Base-by-base conservation (phyloP, 2,329 filamentous ascomycete species). In the Talaromyces sp. region DNA sequence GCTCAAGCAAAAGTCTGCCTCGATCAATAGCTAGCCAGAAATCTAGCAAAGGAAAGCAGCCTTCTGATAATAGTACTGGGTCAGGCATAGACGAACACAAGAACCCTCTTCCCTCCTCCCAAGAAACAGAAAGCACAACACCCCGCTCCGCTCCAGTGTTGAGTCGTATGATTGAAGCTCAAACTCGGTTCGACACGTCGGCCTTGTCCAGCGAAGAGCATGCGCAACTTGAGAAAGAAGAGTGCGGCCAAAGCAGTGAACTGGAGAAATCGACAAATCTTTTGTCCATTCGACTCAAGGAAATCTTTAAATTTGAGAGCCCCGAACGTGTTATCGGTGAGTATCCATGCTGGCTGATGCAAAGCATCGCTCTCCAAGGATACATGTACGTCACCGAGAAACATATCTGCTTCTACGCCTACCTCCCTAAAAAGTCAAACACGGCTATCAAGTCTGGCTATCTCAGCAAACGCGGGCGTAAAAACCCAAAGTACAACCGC, bases 341-440 rank as follows among this genome's bases (percentile, higher is more conserved):
- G 78, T 97, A 96, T 72, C 90, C 92, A 9, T 98, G 93, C 77
- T 97, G 91, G 87, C 79, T 98, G 43, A 78, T 98, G 35, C 92
- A 97, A 73, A 96, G 89, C 70, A 91, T 96, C 51, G 80, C 98
- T 31, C 82, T 98, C 9, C 92, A 97, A 71, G 95, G 95, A 6
- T 97, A 95, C 73, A 88, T 99, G 83, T 98, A 98, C 77, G 90
- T 99, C 70, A 98, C 95, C 0, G 82, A 89, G 63, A 89, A 88
- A 67, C 95, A 99, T 72, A 89, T 98, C 63, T 97, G 93, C 77
- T 99, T 98, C 74, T 98, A 97, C 72, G 92, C 95, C 43, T 97
- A 97, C 72, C 83, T 98, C n/a, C 92, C 92, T 7, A 96, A 93
- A 80, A 96, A 95, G 81, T 86, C 89, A 56, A 86, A 90, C 66